These are phyloP conservation scores for Yarrowia bubula DNA, from an alignment of 805 yeast genomes.

Conservation along the genomic window DNA sequence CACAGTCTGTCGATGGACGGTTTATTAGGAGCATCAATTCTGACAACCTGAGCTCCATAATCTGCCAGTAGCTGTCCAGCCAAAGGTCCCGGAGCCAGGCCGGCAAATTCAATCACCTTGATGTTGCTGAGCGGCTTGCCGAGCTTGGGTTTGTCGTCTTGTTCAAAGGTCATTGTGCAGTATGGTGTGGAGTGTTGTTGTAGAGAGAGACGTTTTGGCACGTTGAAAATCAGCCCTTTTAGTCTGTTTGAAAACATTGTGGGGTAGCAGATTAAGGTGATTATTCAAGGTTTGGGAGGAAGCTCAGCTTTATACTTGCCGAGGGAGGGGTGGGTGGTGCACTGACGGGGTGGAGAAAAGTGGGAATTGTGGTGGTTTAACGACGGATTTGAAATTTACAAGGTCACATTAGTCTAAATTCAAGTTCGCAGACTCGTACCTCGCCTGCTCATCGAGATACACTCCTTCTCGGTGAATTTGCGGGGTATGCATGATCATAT, in stretches of 20 bases:
- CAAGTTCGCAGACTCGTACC: not conserved
- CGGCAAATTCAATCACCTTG: slow-evolving; percentile 31
- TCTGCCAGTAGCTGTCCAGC: slow-evolving; percentile 30
- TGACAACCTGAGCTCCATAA: slow-evolving; percentile 30
- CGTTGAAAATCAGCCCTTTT: not conserved
- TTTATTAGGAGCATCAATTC: slow-evolving; percentile 28
- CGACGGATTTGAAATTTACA: not conserved
- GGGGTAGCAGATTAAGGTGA: not conserved
- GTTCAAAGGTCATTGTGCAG: slow-evolving; percentile 22
- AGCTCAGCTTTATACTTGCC: not conserved
- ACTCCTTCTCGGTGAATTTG: not conserved
- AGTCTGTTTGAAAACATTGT: not conserved
- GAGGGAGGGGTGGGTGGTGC: not conserved
- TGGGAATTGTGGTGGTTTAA: not conserved
- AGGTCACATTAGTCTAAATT: no score
- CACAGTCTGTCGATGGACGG: slow-evolving; percentile 26
- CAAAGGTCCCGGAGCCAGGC: slow-evolving; percentile 31
- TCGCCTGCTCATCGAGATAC: no score
- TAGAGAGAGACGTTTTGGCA: not conserved
- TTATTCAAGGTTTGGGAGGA: not conserved
- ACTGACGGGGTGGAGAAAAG: not conserved
- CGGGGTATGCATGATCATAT: not conserved
- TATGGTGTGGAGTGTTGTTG: not conserved
- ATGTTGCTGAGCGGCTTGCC: slow-evolving; percentile 28
- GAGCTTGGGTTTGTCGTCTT: slow-evolving; percentile 19